Base-by-base conservation (phyloP, 2,329 filamentous ascomycete species). In the Ophiostoma himal-ulmi region DNA sequence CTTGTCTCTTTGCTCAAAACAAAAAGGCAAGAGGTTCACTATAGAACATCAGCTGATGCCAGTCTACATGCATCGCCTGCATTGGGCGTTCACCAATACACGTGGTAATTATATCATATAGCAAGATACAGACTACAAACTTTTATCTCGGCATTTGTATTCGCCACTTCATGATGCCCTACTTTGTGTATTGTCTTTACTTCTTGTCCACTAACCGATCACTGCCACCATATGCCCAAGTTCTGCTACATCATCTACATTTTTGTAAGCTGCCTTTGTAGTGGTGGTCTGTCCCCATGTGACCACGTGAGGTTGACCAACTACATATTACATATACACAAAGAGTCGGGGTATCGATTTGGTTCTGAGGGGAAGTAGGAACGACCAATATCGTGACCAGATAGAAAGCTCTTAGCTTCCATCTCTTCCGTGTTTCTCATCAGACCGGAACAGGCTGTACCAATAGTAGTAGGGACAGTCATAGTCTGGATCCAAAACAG, bases 361-460 rank as follows among this genome's bases (percentile, higher is more conserved):
- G 14, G n/a, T 54, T 10, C 10, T 13, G 20, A 22, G n/a, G 14
- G 44, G 7, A 48, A 48, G 17, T 4, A 26, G 6, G 52, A 14
- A 26, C 52, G 22, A 3, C 52, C 52, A 57, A 30, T 57, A 14
- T 14, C 52, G 26, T 62, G 57, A 6, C 30, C 13, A 36, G 17
- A 62, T 57, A 26, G 52, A 20, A 26, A 48, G 44, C 52, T 57
- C n/a, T 57, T 64, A 36, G 60, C 60, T n/a, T 37, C 57, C 57
- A 62, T 34, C 26, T 34, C 57, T 62, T 34, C 57, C 57, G 57
- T 34, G 14, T 26, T 8, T 36, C 10, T n/a, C 20, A 17, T n/a
- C 60, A n/a, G 17, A 37, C 60, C 60, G 60, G 60, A 64, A 64
- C 11, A 64, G 22, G 34, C 60, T 34, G 60, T 64, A 34, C 60